Percentiles rank a stretch among this genome's conserved stretches.
Evolutionary conservation across 805 yeast genomes (phyloP).

Genomic region (Lachancea mirantina): DNA sequence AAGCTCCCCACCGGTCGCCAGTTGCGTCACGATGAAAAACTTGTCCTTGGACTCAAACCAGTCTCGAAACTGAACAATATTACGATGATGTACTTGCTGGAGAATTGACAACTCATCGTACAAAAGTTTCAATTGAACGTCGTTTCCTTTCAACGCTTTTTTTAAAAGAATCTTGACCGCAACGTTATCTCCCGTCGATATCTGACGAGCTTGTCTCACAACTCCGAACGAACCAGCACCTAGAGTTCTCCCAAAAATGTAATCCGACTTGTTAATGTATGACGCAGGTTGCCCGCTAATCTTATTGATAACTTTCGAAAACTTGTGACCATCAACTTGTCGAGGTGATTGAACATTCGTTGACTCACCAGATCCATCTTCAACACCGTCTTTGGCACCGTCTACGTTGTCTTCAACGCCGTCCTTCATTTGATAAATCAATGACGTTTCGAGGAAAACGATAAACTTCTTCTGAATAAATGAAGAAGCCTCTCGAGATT

Average conservation of each 20-base stretch:
- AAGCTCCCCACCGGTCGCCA: slow-evolving; percentile 94
- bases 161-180: slow-evolving; percentile 87
- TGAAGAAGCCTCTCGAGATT: too few relatives aligned
- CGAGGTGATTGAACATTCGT: slow-evolving; percentile 15
- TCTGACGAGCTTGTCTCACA: slow-evolving; percentile 64
- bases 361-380: too few relatives aligned
- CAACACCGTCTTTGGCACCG: too few relatives aligned
- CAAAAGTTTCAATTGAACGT: slow-evolving; percentile 48
- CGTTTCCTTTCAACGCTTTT: slow-evolving; percentile 75
- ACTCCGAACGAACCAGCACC: slow-evolving; percentile 97
- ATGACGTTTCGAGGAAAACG: too few relatives aligned
- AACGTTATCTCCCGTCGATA: slow-evolving; percentile 55
- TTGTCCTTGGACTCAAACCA: slow-evolving; percentile 93
- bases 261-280: slow-evolving; percentile 57
- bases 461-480: too few relatives aligned
- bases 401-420: too few relatives aligned
- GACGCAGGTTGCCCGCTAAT: slow-evolving; percentile 68
- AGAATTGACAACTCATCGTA: slow-evolving; percentile 70
- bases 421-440: too few relatives aligned
- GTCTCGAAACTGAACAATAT: slow-evolving; percentile 83
- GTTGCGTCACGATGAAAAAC: slow-evolving; percentile 86
- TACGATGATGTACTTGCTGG: slow-evolving; percentile 65
- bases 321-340: slow-evolving; percentile 28
- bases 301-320: slow-evolving; percentile 41
- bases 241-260: slow-evolving; percentile 71